phyloP scores from a whole-genome alignment of 495 filamentous ascomycete species.

The Aspergillus kassunensis region DNA sequence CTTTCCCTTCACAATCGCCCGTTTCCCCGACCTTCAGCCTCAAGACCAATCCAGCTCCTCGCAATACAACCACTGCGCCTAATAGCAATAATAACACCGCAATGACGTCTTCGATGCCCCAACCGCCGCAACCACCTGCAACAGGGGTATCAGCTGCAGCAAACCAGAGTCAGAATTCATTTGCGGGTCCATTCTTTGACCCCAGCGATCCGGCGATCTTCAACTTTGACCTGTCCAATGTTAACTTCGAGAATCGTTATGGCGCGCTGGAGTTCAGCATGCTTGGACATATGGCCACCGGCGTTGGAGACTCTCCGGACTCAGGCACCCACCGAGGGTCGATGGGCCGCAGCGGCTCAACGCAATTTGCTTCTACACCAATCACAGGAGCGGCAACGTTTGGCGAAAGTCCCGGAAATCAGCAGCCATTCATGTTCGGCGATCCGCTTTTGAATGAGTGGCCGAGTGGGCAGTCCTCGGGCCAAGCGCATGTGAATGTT shows the following conservation, averaged over 20 bases:
- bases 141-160: constrained; percentile 31
- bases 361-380: constrained; percentile 41
- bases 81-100: constrained; percentile 5
- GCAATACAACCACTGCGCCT: constrained; percentile 27
- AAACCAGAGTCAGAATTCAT: constrained; percentile 41
- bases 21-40: constrained; percentile 63
- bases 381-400: constrained; percentile 29
- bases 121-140: constrained; percentile 31
- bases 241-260: constrained; percentile 95
- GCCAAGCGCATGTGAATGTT: constrained; percentile 39
- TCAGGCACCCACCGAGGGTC: constrained; percentile 46
- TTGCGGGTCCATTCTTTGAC: constrained; percentile 67
- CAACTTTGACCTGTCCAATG: constrained; percentile 87
- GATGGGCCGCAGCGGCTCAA: constrained; percentile 46
- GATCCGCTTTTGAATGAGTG: constrained; percentile 47
- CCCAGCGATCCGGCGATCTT: constrained; percentile 85
- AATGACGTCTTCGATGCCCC: constrained; percentile 32
- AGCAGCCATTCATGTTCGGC: constrained; percentile 46
- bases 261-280: constrained; percentile 91
- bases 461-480: constrained; percentile 36
- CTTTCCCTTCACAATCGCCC: constrained; percentile 65
- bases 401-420: constrained; percentile 42
- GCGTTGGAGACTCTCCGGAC: constrained; percentile 76
- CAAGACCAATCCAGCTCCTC: constrained; percentile 34
- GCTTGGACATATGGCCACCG: constrained; percentile 89